Evolutionary conservation across 2,329 filamentous ascomycete species (phyloP), one percentile per base, ranked within the genome.

Genomic region (Drechmeria coniospora): DNA sequence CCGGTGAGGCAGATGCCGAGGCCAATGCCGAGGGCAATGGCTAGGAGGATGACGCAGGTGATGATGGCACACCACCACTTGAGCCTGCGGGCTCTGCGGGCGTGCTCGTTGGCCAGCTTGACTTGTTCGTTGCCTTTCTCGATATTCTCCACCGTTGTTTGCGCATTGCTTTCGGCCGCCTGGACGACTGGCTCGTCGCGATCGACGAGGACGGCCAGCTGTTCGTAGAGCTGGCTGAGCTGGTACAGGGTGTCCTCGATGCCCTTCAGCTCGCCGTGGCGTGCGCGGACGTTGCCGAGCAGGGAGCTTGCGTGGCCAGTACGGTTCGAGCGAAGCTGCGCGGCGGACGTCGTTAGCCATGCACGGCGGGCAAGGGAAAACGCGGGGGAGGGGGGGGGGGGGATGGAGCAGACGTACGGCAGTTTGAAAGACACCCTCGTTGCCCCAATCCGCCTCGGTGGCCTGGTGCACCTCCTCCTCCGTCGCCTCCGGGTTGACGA

Each of bases 61-160:
- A 84, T 59, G 35, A 72, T 54, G 35, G 80, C 57, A 46, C 76
- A 81, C 67, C 70, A 83, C 80, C 81, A 86, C 63, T 87, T 87
- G 55, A 82, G 68, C 60, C 74, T 79, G 43, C 79, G 68, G 41
- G 69, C 66, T 41, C 70, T 65, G 38, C 68, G 63, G 27, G 79
- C 79, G 42, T 68, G 67, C 37, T 68, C 61, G 40, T 77, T 79
- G 33, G 74, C 79, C 45, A 70, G 63, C 39, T 66, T 64, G 34
- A 87, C 68, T 41, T 87, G 67, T 34, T 61, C 59, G 51, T 80
- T 82, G 39, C 70, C 80, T 37, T 72, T 64, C 41, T 77, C 63
- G 28, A 81, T 65, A 46, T 84, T 68, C 34, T 69, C 59, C 35
- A 65, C 66, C 9, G 79, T 76, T 42, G 74, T 59, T 32, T 68